phyloP scores from a whole-genome alignment of 768 basidiomycete genomes.

The Boletus sensibilis region DNA sequence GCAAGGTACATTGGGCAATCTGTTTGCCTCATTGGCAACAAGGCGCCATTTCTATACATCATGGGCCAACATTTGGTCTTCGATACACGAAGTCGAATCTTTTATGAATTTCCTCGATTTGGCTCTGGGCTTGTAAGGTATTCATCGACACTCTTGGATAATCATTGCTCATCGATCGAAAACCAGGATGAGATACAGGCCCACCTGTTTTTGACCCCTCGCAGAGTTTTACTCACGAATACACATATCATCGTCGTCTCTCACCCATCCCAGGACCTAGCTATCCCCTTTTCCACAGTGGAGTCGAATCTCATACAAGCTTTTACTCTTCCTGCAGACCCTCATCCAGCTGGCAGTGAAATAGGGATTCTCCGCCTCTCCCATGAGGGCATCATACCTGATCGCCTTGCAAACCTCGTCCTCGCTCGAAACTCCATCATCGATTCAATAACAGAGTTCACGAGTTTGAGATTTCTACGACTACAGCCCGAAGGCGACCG shows the following conservation, averaged over 20 bases:
- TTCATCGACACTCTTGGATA: not conserved
- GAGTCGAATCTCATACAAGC: constrained; percentile 1
- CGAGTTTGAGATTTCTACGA: not conserved
- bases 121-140: not conserved
- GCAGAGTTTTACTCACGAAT: not conserved
- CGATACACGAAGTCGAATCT: not conserved
- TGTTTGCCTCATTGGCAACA: not conserved
- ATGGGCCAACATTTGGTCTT: not conserved
- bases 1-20: not conserved
- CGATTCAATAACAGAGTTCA: not conserved
- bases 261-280: not conserved
- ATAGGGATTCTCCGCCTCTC: constrained; percentile 4
- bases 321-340: not conserved
- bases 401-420: not conserved
- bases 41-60: not conserved
- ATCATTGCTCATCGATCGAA: not conserved
- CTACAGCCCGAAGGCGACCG: not conserved
- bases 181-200: not conserved
- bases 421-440: constrained; percentile 7
- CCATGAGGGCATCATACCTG: not conserved
- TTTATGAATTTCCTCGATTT: not conserved
- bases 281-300: not conserved
- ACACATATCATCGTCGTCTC: constrained; percentile 3
- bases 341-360: not conserved
- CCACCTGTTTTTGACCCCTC: not conserved